These are phyloP conservation scores for Chloranthus sessilifolius DNA, from an alignment of 164 flowering plant genomes.

Conservation along the genomic window DNA sequence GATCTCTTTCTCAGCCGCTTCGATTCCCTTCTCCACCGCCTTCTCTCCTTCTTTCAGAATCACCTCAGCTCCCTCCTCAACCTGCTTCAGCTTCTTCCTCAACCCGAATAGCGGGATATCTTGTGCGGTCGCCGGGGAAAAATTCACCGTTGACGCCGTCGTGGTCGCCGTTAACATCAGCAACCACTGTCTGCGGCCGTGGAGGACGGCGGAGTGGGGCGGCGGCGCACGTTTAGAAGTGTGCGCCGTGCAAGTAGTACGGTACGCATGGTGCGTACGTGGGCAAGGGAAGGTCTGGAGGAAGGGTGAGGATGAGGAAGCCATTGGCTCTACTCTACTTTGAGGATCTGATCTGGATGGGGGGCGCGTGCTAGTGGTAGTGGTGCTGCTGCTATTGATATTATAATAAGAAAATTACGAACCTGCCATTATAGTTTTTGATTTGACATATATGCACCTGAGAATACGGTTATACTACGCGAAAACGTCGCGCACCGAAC, in stretches of 20 bases:
- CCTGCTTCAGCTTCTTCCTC: conserved; percentile 60
- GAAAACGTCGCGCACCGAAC: too few species aligned
- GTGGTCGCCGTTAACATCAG: conserved; percentile 40
- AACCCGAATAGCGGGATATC: conserved; percentile 84
- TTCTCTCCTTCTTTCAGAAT: conserved; percentile 67
- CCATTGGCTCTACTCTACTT: conserved; percentile 31
- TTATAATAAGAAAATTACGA: not conserved
- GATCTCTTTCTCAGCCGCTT: conserved; percentile 48
- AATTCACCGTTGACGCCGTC: conserved; percentile 25
- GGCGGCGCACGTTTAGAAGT: conserved; percentile 12
- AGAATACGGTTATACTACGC: too few species aligned
- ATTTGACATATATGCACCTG: too few species aligned
- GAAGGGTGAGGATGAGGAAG: conserved; percentile 31
- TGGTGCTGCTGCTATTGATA: not conserved
- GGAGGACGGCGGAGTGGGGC: conserved; percentile 4
- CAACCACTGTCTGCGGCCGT: conserved; percentile 43
- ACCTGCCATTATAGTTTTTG: too few species aligned
- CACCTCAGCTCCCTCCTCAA: conserved; percentile 70
- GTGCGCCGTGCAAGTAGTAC: conserved; percentile 10
- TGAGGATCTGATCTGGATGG: not conserved
- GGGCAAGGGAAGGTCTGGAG: conserved; percentile 22
- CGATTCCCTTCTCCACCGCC: conserved; percentile 60
- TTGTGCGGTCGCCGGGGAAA: conserved; percentile 37
- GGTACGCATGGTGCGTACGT: conserved; percentile 18
- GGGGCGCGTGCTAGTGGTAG: not conserved